Base-by-base conservation (phyloP, 2,329 filamentous ascomycete genomes). In the Neocucurbitaria cava region DNA sequence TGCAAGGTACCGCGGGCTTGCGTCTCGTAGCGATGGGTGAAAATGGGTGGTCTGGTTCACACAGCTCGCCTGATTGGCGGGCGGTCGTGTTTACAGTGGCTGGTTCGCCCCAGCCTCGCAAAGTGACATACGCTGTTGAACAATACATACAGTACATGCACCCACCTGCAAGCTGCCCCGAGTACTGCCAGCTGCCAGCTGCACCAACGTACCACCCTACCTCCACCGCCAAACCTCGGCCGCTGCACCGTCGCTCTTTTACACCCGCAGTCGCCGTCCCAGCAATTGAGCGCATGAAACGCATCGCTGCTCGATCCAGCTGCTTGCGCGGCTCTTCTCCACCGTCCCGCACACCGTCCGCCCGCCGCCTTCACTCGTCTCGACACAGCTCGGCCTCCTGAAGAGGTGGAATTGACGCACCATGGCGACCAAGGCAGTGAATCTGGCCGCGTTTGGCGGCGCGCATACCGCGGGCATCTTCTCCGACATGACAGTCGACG, bases 381-480 rank as follows among this genome's bases (percentile, higher is more conserved):
- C 26, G 38, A 26, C 40, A 36, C 30, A 15, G 46, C 15, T 35
- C 30, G 28, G 38, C 7, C 15, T 20, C 7, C 15, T 20, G 3
- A 30, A 24, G 20, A 46, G 38, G 30, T 11, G 44, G 33, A 21
- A 42, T 35, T 17, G 6, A 17, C 21, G 15, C 56, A 62, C 24
- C 58, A 79, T 78, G 77, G 72, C 76, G 18, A 69, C 70, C 49
- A 76, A 72, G 49, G 38, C 67, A 26, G 60, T 70, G 40, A 72
- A 62, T 42, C 46, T 68, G 26, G 62, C 62, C 23, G 64, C 65
- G 35, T 62, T 74, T 53, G 85, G 84, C 72, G 83, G 82, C 65
- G 85, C 86, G 71, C 93, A 97, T 79, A 92, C 93, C 23, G 90
- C 94, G 4, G 94, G 94, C 71, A 96, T 97, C 75, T 97, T 91